Conservation (phyloP, 1,284 basidiomycete species). For the Malassezia dermatis region DNA sequence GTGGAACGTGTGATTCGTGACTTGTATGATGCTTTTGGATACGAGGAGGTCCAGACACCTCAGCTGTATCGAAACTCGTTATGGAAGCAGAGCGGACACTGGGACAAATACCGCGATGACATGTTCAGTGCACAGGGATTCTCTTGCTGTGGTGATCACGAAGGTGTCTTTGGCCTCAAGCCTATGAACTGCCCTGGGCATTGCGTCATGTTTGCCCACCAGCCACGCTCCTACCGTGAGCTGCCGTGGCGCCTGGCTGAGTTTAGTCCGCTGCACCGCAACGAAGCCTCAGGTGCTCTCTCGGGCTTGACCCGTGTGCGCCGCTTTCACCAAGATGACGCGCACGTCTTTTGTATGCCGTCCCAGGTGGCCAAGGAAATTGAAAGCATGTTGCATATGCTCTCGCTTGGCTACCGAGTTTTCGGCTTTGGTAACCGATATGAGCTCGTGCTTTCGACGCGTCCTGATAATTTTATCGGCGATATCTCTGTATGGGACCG, state of each 20-base stretch:
- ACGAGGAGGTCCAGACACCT: slow-evolving; percentile 44
- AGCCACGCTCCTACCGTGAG: slow-evolving; percentile 37
- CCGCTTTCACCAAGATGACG: slow-evolving; percentile 44
- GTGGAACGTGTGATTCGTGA: slow-evolving; percentile 44
- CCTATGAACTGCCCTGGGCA: slow-evolving; percentile 47
- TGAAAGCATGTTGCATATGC: slow-evolving; percentile 41
- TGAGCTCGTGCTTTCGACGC: slow-evolving; percentile 43
- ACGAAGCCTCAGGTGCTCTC: slow-evolving; percentile 38
- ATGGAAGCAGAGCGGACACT: slow-evolving; percentile 43
- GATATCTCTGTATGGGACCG: slow-evolving; percentile 31
- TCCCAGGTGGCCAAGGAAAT: slow-evolving; percentile 36
- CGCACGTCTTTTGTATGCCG: slow-evolving; percentile 44
- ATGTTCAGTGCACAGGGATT: slow-evolving; percentile 46
- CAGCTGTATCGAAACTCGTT: slow-evolving; percentile 40
- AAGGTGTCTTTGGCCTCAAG: slow-evolving; percentile 36
- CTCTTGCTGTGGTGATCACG: slow-evolving; percentile 23
- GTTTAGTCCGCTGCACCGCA: slow-evolving; percentile 41
- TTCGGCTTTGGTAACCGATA: slow-evolving; percentile 38
- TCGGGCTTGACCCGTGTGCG: slow-evolving; percentile 40
- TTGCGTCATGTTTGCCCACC: slow-evolving; percentile 35
- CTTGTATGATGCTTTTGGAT: slow-evolving; percentile 41
- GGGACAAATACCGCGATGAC: slow-evolving; percentile 47
- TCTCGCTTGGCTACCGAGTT: slow-evolving; percentile 35
- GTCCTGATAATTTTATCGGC: slow-evolving; percentile 35
- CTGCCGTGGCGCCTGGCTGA: slow-evolving; percentile 41